Evolutionary conservation across 805 yeast genomes (phyloP).

Genomic region (Dipodascopsis uninucleata): DNA sequence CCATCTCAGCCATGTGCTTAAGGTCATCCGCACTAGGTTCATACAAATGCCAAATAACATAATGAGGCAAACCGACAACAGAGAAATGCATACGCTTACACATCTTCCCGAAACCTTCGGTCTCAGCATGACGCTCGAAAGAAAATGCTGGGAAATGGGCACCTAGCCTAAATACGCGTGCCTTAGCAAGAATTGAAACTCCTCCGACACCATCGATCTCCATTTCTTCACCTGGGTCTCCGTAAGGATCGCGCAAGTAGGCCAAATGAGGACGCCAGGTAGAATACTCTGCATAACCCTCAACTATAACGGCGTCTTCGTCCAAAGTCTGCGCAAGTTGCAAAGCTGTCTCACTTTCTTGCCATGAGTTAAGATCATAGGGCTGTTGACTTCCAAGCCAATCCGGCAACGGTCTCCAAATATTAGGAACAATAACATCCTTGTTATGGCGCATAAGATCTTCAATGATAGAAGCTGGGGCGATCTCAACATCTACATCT

Average conservation of each 20-base stretch:
- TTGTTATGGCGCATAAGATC: constrained; percentile 88
- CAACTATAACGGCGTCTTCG: constrained; percentile 95
- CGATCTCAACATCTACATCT: constrained; percentile 93
- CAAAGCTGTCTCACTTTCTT: constrained; percentile 73
- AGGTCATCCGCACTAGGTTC: constrained; percentile 94
- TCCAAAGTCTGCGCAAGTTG: constrained; percentile 52
- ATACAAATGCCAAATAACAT: constrained; percentile 93
- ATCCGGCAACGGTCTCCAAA: constrained; percentile 95
- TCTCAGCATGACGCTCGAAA: constrained; percentile 93
- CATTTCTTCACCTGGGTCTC: constrained; percentile 92
- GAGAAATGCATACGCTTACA: constrained; percentile 80
- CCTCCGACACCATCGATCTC: constrained; percentile 97
- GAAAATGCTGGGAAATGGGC: constrained; percentile 97
- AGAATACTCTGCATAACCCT: constrained; percentile 95
- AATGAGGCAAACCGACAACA: constrained; percentile 89
- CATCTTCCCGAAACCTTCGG: constrained; percentile 87
- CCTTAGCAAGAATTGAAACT: constrained; percentile 86
- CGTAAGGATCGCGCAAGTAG: constrained; percentile 88
- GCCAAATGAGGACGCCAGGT: constrained; percentile 98
- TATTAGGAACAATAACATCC: constrained; percentile 94
- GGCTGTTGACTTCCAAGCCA: constrained; percentile 91
- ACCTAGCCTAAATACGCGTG: constrained; percentile 79
- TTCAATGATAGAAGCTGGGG: constrained; percentile 78
- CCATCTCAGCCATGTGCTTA: constrained; percentile 49
- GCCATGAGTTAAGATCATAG: constrained; percentile 96